phyloP scores from a whole-genome alignment of 2,329 filamentous ascomycete species.

The Coniella lustricola region DNA sequence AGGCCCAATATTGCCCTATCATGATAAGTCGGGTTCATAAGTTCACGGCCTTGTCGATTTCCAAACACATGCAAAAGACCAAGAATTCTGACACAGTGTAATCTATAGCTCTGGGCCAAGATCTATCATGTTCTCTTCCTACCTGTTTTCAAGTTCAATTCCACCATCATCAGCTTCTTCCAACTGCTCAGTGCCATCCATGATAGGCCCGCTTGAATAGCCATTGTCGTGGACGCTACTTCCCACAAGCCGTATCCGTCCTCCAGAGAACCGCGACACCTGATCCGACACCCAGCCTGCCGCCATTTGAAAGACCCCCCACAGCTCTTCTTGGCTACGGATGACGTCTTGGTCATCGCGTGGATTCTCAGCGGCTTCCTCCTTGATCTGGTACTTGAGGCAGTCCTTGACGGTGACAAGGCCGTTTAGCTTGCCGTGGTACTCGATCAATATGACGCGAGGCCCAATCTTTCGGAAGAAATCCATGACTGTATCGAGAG shows the following conservation, averaged over 20 bases:
- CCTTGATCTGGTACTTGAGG: slow-evolving; percentile 94
- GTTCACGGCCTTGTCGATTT: too few species aligned
- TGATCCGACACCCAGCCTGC: slow-evolving; percentile 54
- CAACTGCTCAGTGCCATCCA: slow-evolving; percentile 44
- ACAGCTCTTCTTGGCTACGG: slow-evolving; percentile 58
- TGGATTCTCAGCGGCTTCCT: slow-evolving; percentile 75
- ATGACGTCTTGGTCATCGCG: slow-evolving; percentile 49
- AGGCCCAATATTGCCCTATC: too few species aligned
- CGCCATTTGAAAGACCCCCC: slow-evolving; percentile 47
- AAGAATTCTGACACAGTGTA: background rate
- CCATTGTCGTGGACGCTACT: slow-evolving; percentile 30
- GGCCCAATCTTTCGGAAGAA: slow-evolving; percentile 97
- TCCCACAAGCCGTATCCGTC: slow-evolving; percentile 43
- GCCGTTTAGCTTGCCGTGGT: slow-evolving; percentile 74
- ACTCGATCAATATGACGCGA: slow-evolving; percentile 85
- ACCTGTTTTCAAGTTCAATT: slow-evolving; percentile 14
- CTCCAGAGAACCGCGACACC: slow-evolving; percentile 46
- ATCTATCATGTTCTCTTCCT: background rate
- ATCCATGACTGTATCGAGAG: slow-evolving; percentile 96
- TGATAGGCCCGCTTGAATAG: slow-evolving; percentile 29
- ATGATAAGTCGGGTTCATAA: too few species aligned
- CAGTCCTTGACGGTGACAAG: slow-evolving; percentile 96
- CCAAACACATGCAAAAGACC: too few species aligned
- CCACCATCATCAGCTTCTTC: slow-evolving; percentile 30
- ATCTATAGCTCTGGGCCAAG: too few species aligned